Evolutionary conservation across 169 alveolate species (phyloP), one percentile per base, ranked within the genome.

Genomic region (Plasmodium ovale): DNA sequence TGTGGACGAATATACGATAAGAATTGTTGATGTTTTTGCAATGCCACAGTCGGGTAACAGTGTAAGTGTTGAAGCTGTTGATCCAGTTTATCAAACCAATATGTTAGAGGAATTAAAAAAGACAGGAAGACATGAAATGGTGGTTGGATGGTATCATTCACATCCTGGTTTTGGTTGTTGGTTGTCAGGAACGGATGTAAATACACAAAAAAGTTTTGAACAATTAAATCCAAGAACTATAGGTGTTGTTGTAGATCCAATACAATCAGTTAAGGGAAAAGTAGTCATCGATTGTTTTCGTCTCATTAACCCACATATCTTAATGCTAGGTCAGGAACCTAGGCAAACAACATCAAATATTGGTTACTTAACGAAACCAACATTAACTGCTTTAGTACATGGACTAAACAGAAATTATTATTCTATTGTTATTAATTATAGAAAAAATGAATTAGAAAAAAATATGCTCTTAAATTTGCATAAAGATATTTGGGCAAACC

Each of bases 111-210:
- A 98, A 98, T 96, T 99, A 69, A 98, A 98, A 92, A 96, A 97
- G 85, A 98, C 99, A 2, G 99, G 99, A 2, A 94, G 99, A 84
- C 98, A 95, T 44, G 99, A 98, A 92, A 97, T 96, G 92, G 98
- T 97, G 56, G 99, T 98, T 62, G 99, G 99, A 12, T 98, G 99
- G 99, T 98, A 98, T 92, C 99, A 98, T 92, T 97, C 99, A 27
- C 99, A 98, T 93, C 99, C 99, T 0, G 99, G 99, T 31, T 98
- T 98, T 88, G 99, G 99, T 7, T 98, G 99, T 87, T 98, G 99
- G 99, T 94, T 98, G 68, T 98, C 99, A 16, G 99, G 99, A 58
- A 97, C 99, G 67, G 99, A 98, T 94, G 97, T 98, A 68, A 98
- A 97, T 90, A 98, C 99, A 33, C 99, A 98, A 93, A 98, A 97